These are phyloP conservation scores for Pseudovirgaria hyperparasitica DNA, from an alignment of 2,329 filamentous ascomycete species.

Conservation along the genomic window DNA sequence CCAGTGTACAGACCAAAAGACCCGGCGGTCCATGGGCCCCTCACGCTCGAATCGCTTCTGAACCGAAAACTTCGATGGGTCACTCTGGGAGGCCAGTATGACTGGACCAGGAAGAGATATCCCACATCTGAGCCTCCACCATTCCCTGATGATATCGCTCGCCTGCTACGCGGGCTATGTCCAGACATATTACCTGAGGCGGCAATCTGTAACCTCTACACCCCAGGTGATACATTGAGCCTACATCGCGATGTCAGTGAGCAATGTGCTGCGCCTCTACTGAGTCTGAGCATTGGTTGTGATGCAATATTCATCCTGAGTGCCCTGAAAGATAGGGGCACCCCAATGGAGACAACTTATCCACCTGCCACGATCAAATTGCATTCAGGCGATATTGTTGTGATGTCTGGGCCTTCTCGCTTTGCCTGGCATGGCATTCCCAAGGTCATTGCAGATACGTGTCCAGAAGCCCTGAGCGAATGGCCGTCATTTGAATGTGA, in stretches of 20 bases:
- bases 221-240: constrained; percentile 78
- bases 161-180: constrained; percentile 57
- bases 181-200: constrained; percentile 70
- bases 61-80: constrained; percentile 81
- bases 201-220: constrained; percentile 89
- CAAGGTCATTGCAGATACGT: constrained; percentile 68
- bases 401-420: constrained; percentile 70
- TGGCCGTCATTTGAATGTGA: constrained; percentile 48
- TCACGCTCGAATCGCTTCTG: constrained; percentile 58
- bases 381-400: constrained; percentile 75
- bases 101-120: constrained; percentile 84
- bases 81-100: constrained; percentile 88
- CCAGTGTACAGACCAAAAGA: constrained; percentile 47
- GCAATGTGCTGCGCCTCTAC: constrained; percentile 60
- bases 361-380: constrained; percentile 33
- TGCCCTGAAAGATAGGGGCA: constrained; percentile 40
- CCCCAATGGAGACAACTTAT: constrained; percentile 7
- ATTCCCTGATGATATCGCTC: constrained; percentile 63
- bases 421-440: constrained; percentile 96
- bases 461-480: constrained; percentile 56
- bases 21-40: constrained; percentile 57
- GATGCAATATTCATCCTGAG: constrained; percentile 78
- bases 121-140: constrained; percentile 52
- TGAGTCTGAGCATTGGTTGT: constrained; percentile 82
- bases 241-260: constrained; percentile 92